Base-by-base conservation (phyloP, 257 asterid genomes). In the Jasminum sambac region DNA sequence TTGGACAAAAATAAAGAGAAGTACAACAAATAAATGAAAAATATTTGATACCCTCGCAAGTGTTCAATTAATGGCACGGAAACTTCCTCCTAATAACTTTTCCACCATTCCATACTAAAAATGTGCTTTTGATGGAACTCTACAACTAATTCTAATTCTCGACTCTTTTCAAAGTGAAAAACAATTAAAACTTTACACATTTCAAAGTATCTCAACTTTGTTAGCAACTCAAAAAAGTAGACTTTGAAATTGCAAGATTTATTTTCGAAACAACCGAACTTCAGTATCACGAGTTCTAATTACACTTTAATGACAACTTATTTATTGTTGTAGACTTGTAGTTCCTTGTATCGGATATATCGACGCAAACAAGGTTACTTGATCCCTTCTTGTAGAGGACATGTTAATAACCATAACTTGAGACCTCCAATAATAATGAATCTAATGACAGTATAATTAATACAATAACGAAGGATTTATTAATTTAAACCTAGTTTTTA, bases 131-230 rank as follows among this genome's bases (percentile, higher is more conserved):
- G 16, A 26, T 12, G 0, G 9, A 13, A 19, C 34, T 19, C 19
- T 12, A 52, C 34, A 66, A 58, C 50, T 23, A 73, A 60, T 16
- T 61, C 71, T 69, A 69, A 64, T 68, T 58, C 34, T 25, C n/a
- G 38, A 25, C 46, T 39, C 61, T 66, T 66, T 73, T 64, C 16
- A 40, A 44, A 21, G 66, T 58, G n/a, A 39, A 59, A 57, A 63
- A 34, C 37, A 67, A 24, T 42, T 64, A 16, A 43, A 36, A 30
- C 8, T 17, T 24, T 21, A 43, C 5, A 11, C 24, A 42, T 4
- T 37, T 30, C 8, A 50, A 38, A 77, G 34, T 16, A 13, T 1
- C 14, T 30, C 64, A 52, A 14, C 44, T 68, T 19, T 50, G 50
- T 8, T 2, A 21, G 17, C 25, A 21, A 52, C 60, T 52, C 12